phyloP scores from a whole-genome alignment of 2,329 filamentous ascomycete genomes.

The Septoria petroselini region DNA sequence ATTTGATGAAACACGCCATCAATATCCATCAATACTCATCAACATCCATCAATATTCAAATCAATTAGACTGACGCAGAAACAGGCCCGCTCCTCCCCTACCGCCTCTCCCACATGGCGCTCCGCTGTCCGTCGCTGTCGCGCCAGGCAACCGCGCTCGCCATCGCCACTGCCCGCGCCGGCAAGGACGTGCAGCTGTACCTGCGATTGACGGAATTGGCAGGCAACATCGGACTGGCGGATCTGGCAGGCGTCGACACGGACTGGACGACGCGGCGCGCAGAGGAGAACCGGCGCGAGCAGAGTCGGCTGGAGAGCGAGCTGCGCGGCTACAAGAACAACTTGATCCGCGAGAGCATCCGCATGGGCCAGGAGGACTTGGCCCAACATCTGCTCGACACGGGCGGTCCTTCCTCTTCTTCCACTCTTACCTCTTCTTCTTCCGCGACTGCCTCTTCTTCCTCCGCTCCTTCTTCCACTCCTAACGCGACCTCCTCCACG shows the following conservation, averaged over 20 bases:
- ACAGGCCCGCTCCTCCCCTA: conserved; percentile 76
- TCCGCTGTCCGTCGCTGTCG: conserved; percentile 69
- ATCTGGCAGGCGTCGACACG: conserved; percentile 64
- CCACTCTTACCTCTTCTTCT: conserved; percentile 29
- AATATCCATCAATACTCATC: background rate
- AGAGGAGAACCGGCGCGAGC: conserved; percentile 67
- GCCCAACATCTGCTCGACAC: conserved; percentile 77
- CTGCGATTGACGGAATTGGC: conserved; percentile 65
- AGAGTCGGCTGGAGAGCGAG: conserved; percentile 74
- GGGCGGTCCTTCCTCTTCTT: too few relatives aligned
- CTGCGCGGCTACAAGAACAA: conserved; percentile 95
- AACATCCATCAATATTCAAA: background rate
- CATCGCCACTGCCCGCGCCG: conserved; percentile 69
- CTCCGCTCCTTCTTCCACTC: too few relatives aligned
- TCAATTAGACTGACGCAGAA: background rate
- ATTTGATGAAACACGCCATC: too few relatives aligned
- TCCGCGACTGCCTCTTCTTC: conserved; percentile 20
- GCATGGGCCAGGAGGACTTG: conserved; percentile 88
- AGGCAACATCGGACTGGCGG: conserved; percentile 62
- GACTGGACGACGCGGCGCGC: conserved; percentile 72
- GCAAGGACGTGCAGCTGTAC: conserved; percentile 71
- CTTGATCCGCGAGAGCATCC: conserved; percentile 91
- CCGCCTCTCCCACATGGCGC: conserved; percentile 77
- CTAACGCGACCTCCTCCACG: conserved; percentile 29
- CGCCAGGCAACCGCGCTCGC: conserved; percentile 78